These are phyloP conservation scores for Botryotinia calthae DNA, from an alignment of 2,329 filamentous ascomycete genomes.

Conservation along the genomic window DNA sequence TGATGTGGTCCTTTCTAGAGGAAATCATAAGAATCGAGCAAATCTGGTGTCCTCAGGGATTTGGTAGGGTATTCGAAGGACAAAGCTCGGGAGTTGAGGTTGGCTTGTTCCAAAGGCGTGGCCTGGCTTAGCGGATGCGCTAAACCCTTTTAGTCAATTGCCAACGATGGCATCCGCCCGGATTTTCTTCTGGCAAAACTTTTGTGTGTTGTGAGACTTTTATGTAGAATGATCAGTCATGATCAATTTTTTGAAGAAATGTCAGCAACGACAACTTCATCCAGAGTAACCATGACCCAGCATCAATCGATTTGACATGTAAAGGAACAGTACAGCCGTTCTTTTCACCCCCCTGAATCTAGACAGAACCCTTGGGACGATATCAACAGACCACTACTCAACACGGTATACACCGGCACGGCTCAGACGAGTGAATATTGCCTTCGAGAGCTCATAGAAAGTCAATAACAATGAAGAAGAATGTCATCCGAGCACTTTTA, in stretches of 20 bases:
- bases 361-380: neutral
- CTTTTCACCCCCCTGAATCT: conserved; percentile 19
- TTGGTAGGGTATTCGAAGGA: conserved; percentile 6
- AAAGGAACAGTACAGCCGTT: neutral
- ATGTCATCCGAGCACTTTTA: neutral
- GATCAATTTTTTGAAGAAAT: neutral
- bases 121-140: conserved; percentile 20
- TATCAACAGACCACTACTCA: conserved; percentile 4
- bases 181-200: conserved; percentile 16
- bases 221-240: neutral
- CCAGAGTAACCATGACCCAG: too few relatives aligned
- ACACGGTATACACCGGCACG: neutral
- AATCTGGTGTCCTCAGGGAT: neutral
- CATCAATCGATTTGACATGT: too few relatives aligned
- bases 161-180: conserved; percentile 18
- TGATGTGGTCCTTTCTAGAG: neutral
- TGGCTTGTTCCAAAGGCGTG: conserved; percentile 11
- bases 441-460: neutral
- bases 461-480: conserved; percentile 9
- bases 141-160: conserved; percentile 13
- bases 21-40: neutral
- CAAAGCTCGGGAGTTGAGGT: conserved; percentile 16
- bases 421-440: neutral
- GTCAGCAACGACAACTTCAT: neutral
- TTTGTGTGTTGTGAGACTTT: conserved; percentile 11